phyloP scores from a whole-genome alignment of 495 filamentous ascomycete species.

The Tuber microsphaerosporum region DNA sequence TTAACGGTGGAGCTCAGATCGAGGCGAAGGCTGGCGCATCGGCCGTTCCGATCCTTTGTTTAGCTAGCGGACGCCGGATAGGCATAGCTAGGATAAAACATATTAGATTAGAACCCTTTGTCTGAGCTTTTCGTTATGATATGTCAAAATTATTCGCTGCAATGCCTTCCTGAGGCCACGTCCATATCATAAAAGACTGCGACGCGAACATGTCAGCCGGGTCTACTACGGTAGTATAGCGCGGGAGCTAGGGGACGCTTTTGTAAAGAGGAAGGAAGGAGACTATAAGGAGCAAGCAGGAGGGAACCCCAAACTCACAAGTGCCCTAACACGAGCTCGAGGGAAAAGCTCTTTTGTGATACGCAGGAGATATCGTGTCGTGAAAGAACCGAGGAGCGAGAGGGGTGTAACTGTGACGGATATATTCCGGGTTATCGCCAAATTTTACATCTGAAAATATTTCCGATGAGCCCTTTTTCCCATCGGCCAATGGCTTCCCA shows the following conservation, averaged over 20 bases:
- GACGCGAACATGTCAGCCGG: background rate
- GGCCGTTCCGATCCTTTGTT: constrained; percentile 21
- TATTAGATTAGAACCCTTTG: background rate
- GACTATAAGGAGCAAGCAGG: background rate
- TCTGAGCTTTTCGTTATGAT: background rate
- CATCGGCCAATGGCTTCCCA: background rate
- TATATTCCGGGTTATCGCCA: constrained; percentile 2
- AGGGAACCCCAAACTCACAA: background rate
- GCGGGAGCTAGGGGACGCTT: background rate
- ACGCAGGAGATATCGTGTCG: background rate
- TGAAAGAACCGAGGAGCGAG: background rate
- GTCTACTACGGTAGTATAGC: background rate
- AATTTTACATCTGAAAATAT: constrained; percentile 2
- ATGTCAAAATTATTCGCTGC: background rate
- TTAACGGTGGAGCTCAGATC: constrained; percentile 29
- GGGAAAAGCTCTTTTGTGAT: background rate
- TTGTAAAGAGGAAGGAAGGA: background rate
- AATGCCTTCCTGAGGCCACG: background rate
- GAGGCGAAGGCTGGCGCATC: constrained; percentile 33
- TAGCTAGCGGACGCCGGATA: no score
- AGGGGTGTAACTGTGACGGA: background rate
- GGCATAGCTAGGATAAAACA: no score
- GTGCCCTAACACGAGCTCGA: background rate
- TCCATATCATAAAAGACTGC: background rate
- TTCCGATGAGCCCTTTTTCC: background rate